Evolutionary conservation across 2,329 filamentous ascomycete genomes (phyloP), one percentile per base, ranked within the genome.

Genomic region (Hypoxylon sp.): DNA sequence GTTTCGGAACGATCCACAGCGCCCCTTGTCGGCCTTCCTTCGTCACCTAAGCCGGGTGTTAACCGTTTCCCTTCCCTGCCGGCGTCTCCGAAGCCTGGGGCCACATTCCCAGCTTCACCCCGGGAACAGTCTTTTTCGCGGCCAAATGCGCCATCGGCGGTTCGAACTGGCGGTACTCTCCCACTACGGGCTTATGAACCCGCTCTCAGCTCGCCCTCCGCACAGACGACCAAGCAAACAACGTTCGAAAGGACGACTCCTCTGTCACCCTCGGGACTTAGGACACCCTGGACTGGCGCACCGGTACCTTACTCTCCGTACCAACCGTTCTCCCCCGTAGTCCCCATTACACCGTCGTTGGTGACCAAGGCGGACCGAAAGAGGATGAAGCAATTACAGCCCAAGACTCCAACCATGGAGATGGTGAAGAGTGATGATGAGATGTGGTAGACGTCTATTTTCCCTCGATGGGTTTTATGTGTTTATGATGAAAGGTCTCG

Each of bases 261-360:
- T 1, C 74, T 87, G 61, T 87, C 87, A 2, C 89, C 89, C 2
- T 80, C 79, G 0, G 87, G 86, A 0, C 82, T 88, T 23, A 86
- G 86, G 49, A 91, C 89, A 2, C 92, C 91, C 0, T 87, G 82
- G 77, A 89, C 86, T 1, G 88, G 86, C 3, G 84, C 83, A 21
- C 84, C 88, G 1, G 86, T 90, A 21, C 92, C 92, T 1, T 94
- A 94, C 78, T 89, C 87, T 60, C 91, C 92, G 0, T 95, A 94
- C 73, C 92, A 94, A 82, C 92, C 92, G 0, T 92, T 90, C 76
- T 91, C 90, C 5, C 91, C 92, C 1, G 83, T 92, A 51, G 86
- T 93, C 55, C 92, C 92, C 1, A 87, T 94, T 52, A 94, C 92
- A 30, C 91, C 92, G n/a, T 88, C 87, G 19, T 80, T 95, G 50